Evolutionary conservation across 371 early-diverging fungal species (phyloP).

Genomic region (Mucor sp.): DNA sequence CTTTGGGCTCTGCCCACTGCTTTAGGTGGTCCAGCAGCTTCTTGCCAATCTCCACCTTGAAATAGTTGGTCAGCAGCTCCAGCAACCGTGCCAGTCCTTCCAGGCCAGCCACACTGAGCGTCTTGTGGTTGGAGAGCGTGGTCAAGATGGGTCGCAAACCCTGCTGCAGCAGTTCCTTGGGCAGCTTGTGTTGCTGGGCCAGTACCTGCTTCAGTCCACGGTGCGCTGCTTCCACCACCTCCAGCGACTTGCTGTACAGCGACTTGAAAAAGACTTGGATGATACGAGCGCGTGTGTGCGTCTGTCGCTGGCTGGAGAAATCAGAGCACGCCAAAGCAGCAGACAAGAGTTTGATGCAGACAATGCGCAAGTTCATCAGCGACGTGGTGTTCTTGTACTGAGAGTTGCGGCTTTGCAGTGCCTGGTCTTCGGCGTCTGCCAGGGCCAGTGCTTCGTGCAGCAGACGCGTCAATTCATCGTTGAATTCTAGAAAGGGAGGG

Average conservation of each 20-base stretch:
- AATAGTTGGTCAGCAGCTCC: constrained; percentile 94
- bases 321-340: constrained; percentile 92
- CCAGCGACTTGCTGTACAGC: constrained; percentile 87
- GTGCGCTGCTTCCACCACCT: constrained; percentile 95
- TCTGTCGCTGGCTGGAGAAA: constrained; percentile 71
- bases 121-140: constrained; percentile 92
- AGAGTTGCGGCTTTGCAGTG: constrained; percentile 81
- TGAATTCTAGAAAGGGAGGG: constrained; percentile 89
- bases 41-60: constrained; percentile 97
- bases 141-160: constrained; percentile 95
- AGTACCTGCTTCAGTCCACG: constrained; percentile 91
- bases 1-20: constrained; percentile 88
- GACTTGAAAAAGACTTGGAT: constrained; percentile 98
- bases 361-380: constrained; percentile 86
- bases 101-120: constrained; percentile 87
- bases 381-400: constrained; percentile 84
- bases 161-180: constrained; percentile 95
- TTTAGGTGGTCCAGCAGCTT: constrained; percentile 96
- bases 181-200: constrained; percentile 85
- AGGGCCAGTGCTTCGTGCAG: constrained; percentile 93
- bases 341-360: constrained; percentile 93
- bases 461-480: constrained; percentile 89
- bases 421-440: constrained; percentile 98
- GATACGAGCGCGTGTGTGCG: constrained; percentile 82
- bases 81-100: constrained; percentile 94